Evolutionary conservation across 169 alveolate genomes (phyloP).

Genomic region (Eimeria mitis): DNA sequence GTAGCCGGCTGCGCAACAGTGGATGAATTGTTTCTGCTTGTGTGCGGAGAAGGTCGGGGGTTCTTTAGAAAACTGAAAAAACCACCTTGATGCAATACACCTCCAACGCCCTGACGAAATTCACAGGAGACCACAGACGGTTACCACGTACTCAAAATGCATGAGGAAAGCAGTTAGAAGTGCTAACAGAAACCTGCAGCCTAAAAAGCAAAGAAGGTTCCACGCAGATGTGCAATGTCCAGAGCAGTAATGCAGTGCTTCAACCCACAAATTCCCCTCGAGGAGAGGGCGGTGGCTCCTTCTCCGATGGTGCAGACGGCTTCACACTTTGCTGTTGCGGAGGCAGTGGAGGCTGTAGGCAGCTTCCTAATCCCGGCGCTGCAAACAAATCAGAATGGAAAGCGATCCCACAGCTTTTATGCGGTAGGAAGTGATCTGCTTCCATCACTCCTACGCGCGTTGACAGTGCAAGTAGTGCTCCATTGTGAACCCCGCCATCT

Average conservation of each 20-base stretch:
- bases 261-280: slow-evolving; percentile 70
- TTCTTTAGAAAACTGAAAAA: slow-evolving; percentile 68
- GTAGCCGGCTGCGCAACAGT: neutral
- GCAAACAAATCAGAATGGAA: neutral
- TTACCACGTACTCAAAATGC: neutral
- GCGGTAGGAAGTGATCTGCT: neutral
- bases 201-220: neutral
- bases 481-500: neutral
- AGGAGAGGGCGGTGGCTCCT: slow-evolving; percentile 65
- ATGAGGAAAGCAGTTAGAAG: neutral
- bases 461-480: neutral
- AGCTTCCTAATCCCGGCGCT: slow-evolving; percentile 55
- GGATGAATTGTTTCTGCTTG: slow-evolving; percentile 42
- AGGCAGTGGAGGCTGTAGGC: slow-evolving; percentile 21
- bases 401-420: neutral
- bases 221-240: neutral
- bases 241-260: neutral
- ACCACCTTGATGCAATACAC: slow-evolving; percentile 76
- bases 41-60: slow-evolving; percentile 59
- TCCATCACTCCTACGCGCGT: neutral
- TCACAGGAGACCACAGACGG: neutral
- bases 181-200: neutral
- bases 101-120: slow-evolving; percentile 37
- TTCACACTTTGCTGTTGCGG: slow-evolving; percentile 53
- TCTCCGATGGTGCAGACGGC: slow-evolving; percentile 43